phyloP scores from a whole-genome alignment of 2,329 filamentous ascomycete genomes.

The Clonostachys rhizophaga region DNA sequence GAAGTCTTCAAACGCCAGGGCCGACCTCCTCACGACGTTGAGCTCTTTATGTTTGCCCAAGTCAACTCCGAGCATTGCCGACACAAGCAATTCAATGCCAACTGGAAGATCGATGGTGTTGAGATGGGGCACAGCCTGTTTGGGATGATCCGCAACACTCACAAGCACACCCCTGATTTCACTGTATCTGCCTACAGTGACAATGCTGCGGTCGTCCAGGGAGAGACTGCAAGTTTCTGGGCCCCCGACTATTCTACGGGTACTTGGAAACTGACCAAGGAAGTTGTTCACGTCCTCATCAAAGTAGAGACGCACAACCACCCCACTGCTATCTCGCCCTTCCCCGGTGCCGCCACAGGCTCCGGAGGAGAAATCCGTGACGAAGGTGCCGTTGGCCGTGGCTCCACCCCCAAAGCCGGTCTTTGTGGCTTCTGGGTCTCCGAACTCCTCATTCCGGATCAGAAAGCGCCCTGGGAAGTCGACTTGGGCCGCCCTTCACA shows the following conservation, averaged over 20 bases:
- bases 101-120: conserved; percentile 89
- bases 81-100: conserved; percentile 91
- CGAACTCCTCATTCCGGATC: conserved; percentile 82
- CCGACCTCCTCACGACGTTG: conserved; percentile 76
- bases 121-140: conserved; percentile 79
- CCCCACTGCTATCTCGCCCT: conserved; percentile 91
- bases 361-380: conserved; percentile 95
- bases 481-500: conserved; percentile 87
- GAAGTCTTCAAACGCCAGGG: conserved; percentile 42
- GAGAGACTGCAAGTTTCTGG: conserved; percentile 56
- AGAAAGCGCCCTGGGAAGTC: conserved; percentile 82
- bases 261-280: conserved; percentile 82
- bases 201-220: conserved; percentile 80
- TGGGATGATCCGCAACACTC: conserved; percentile 94
- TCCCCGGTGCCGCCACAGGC: conserved; percentile 87
- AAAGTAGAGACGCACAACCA: conserved; percentile 99
- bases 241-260: conserved; percentile 82
- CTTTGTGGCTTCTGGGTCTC: conserved; percentile 93
- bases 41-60: conserved; percentile 99
- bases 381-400: conserved; percentile 88
- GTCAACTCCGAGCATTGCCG: conserved; percentile 94
- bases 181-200: conserved; percentile 97
- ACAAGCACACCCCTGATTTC: conserved; percentile 72
- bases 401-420: conserved; percentile 89
- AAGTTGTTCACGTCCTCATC: conserved; percentile 79